Base-by-base conservation (phyloP, 2,329 filamentous ascomycete genomes). In the Penicillium sp. region DNA sequence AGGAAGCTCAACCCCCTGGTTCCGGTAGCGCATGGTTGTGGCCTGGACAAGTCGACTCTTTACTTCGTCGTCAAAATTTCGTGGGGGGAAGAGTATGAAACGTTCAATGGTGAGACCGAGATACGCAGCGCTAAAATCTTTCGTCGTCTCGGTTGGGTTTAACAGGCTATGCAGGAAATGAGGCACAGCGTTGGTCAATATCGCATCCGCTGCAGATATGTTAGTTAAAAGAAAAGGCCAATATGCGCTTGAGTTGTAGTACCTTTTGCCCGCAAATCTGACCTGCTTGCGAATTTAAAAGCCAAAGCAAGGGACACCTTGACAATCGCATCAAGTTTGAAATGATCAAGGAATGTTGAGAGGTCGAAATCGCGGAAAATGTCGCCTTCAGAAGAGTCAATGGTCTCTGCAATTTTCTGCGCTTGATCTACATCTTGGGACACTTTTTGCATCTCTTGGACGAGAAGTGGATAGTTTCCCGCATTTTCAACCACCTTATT, bases 361-460 rank as follows among this genome's bases (percentile, higher is more conserved):
- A 99, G 82, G 70, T 99, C 93, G 66, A 99, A 97, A 70, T 97
- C 93, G 57, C 91, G 88, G 72, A 96, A 97, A 59, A 96, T 84
- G 65, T 99, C 93, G 65, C 94, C 91, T 64, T 94, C 93, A 20
- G 86, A 90, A 1, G 86, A 88, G 73, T 97, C 92, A 69, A 99
- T 88, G 20, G 92, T 89, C 71, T 97, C 92, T 59, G 93, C 92
- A 68, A 99, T 96, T 75, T 91, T 95, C 65, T 85, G 83, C 51
- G 92, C 89, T 77, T 97, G 91, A 57, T 91, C 85, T 52, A 85
- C 81, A 71, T 96, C 89, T 60, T 86, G 84, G 50, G 86, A 83
- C 62, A 97, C 85, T 77, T 96, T 96, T 66, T 88, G 83, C 81
- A 97, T 87, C 78, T 97, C 93, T 61, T 83, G 82, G 18, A 86